Base-by-base conservation (phyloP, 1,139 yeast species). In the Chernovozyma aurita region DNA sequence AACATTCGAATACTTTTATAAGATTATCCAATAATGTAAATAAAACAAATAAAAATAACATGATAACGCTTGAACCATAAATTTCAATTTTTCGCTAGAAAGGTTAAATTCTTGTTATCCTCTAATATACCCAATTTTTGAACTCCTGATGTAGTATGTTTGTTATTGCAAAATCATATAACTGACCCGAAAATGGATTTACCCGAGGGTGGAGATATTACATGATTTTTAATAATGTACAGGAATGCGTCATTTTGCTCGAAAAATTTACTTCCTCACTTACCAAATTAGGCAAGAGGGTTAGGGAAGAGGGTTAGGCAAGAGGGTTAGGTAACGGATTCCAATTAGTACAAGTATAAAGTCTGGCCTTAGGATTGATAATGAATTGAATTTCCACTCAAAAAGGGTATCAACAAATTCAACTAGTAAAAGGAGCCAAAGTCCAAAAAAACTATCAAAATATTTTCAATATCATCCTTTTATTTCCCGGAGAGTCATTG, bases 271-370 rank as follows among this genome's bases (percentile, higher is more conserved):
- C 9, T 20, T 20, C 22, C 6, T 20, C 9, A 7, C 34, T 32
- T 32, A n/a, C 35, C 31, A 12, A 14, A 21, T 33, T 33, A 33
- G 35, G 35, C 35, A 33, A 28, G 25, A 17, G 15, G 9, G 35
- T 18, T 21, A 8, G 15, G 27, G 12, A 13, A n/a, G 15, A 5
- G 14, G 8, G 5, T n/a, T 12, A 6, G 9, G 22, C 22, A 20
- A 7, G 22, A 6, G 22, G 22, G 9, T 20, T 20, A 7, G 22
- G 22, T 20, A 20, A 6, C 22, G 9, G 9, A 20, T 20, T n/a
- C n/a, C n/a, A n/a, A n/a, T n/a, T n/a, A n/a, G n/a, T n/a, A n/a
- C n/a, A n/a, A n/a, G n/a, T 6, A 20, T 20, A 9, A 20, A 20
- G 6, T 9, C 22, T 20, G 6, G 8, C 22, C 22, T 20, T 7